Base-by-base conservation (phyloP, 1,139 yeast genomes). In the Pichia sp. region DNA sequence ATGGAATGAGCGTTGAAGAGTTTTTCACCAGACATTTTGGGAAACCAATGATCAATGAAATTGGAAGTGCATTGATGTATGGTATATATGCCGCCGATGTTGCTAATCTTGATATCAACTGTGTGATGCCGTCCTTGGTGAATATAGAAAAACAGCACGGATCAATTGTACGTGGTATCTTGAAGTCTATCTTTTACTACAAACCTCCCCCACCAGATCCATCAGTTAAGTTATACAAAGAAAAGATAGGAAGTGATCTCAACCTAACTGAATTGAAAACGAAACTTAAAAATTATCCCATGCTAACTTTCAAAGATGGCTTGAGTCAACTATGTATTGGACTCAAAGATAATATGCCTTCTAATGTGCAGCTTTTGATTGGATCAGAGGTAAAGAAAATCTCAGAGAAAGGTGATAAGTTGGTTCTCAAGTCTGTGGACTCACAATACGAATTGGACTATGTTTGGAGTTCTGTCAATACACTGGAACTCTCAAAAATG, bases 21-120 rank as follows among this genome's bases (percentile, higher is more conserved):
- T 85, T 88, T 54, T 60, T 89, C 31, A 55, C 66, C 2, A 66
- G 97, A 49, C 64, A 96, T 44, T 80, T 88, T 54, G 88, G 89
- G 3, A 67, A 70, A 5, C 44, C 39, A 7, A 48, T 86, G 6
- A 72, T 85, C 2, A 73, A 75, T 38, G 78, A 84, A 42, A 63
- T 91, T 12, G 62, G 83, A 15, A 84, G 95, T 59, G 97, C 96
- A 0, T 64, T 89, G 4, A 67, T 83, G 55, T 88, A 88, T 55
- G 98, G 98, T 1, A 79, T 91, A 2, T 91, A 88, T 59, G 96
- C 95, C 5, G 96, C 95, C 1, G 95, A 89, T 59, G 70, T 78
- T 3, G 56, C 71, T 10, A 67, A 74, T 45, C 63, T 91, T 35
- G 84, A 95, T 61, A 77, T 83, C 0, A 64, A 72, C 19, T 67